phyloP scores from a whole-genome alignment of 306 rosid species.

The Bauhinia variegata region DNA sequence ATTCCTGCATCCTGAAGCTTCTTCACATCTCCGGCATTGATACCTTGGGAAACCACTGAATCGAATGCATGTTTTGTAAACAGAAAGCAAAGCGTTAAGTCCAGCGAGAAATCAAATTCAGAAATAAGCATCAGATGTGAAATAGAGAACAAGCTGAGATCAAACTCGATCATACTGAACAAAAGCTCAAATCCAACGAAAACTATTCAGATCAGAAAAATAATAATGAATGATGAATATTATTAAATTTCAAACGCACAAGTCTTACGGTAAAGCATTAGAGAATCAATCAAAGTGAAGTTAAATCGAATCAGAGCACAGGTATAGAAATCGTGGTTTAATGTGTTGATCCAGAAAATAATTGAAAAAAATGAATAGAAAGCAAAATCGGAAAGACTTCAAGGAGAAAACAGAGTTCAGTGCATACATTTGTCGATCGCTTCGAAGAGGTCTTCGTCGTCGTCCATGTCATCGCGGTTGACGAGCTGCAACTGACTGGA shows the following conservation, averaged over 20 bases:
- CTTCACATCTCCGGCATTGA: conserved; percentile 96
- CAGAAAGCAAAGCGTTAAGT: not conserved
- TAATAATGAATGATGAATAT: conserved; percentile 6
- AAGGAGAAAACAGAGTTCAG: not conserved
- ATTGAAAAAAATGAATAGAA: not conserved
- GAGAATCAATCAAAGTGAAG: not conserved
- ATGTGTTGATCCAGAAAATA: conserved; percentile 6
- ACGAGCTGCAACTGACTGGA: conserved; percentile 88
- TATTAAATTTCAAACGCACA: not conserved
- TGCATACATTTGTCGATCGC: conserved; percentile 83
- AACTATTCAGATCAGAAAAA: too few species aligned
- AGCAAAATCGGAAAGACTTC: not conserved
- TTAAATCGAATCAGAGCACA: not conserved
- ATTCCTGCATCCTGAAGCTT: conserved; percentile 99
- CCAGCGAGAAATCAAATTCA: not conserved
- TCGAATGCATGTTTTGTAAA: conserved; percentile 16
- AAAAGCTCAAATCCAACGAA: not conserved
- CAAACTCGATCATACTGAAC: not conserved
- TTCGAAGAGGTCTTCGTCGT: conserved; percentile 90
- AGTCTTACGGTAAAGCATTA: not conserved
- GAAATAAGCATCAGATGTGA: not conserved
- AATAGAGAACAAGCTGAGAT: not conserved
- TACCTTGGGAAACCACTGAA: conserved; percentile 93
- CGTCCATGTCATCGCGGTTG: conserved; percentile 83
- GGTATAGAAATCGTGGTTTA: conserved; percentile 1